A percentile compares a stretch with the other conserved stretches of the same genome.
Evolutionary conservation across 805 yeast genomes (phyloP).

Genomic region (Wickerhamomyces alni): DNA sequence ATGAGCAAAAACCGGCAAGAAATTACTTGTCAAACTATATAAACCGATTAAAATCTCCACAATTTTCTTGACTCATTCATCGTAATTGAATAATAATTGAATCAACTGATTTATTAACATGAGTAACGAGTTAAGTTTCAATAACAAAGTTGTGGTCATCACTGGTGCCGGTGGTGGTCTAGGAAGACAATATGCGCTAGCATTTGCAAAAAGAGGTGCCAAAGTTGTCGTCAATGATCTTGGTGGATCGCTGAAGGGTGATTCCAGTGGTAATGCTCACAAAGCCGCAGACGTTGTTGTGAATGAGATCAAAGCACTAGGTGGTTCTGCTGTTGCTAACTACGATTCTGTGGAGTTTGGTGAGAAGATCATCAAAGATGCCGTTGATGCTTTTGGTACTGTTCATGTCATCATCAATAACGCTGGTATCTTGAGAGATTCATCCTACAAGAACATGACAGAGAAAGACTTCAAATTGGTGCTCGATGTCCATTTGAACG

Average conservation of each 20-base stretch:
- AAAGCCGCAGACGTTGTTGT: conserved; percentile 88
- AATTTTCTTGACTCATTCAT: not conserved
- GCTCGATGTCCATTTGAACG: conserved; percentile 82
- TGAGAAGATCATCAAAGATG: conserved; percentile 77
- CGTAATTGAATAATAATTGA: not conserved
- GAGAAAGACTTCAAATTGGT: conserved; percentile 76
- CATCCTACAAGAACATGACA: conserved; percentile 80
- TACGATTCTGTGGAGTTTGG: conserved; percentile 88
- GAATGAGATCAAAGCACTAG: conserved; percentile 65
- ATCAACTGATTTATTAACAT: not conserved
- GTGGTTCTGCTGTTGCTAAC: conserved; percentile 90
- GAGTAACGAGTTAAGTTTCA: conserved; percentile 38
- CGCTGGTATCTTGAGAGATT: conserved; percentile 91
- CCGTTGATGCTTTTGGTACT: conserved; percentile 79
- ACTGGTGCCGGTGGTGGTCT: conserved; percentile 99
- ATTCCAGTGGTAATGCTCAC: conserved; percentile 51
- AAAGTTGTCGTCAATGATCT: conserved; percentile 92
- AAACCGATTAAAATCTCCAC: not conserved
- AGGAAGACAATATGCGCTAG: conserved; percentile 82
- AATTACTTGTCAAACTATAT: not conserved
- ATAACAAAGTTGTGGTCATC: conserved; percentile 83
- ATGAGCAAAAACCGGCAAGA: conserved; percentile 50
- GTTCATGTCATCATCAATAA: conserved; percentile 88
- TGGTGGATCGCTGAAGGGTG: conserved; percentile 78
- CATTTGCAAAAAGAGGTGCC: conserved; percentile 87